Conservation (phyloP, 2,329 filamentous ascomycete genomes). For the Pseudogymnoascus sp. region DNA sequence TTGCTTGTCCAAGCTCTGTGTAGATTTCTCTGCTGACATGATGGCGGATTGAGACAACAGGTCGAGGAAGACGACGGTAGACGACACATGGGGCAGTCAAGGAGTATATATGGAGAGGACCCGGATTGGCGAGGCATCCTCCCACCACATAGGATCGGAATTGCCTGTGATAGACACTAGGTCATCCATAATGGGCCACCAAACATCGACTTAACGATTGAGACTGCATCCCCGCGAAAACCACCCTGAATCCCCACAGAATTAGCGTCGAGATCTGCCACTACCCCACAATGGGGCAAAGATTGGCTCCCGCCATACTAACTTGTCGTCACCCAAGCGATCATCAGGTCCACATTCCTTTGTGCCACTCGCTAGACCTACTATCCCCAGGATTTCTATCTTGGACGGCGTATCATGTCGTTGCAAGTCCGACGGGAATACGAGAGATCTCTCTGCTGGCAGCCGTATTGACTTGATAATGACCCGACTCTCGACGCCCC, state of each 20-base stretch:
- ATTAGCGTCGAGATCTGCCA: neutral
- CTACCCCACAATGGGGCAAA: conserved; percentile 3
- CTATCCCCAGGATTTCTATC: neutral
- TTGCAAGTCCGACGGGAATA: neutral
- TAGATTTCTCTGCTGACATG: conserved; percentile 3
- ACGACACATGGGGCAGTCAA: neutral
- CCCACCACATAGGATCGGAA: neutral
- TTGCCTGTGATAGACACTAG: neutral
- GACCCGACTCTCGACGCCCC: neutral
- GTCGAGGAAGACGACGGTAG: neutral
- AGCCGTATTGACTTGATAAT: neutral
- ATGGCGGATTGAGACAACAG: neutral
- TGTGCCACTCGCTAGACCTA: neutral
- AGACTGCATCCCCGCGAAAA: neutral
- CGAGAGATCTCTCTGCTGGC: neutral
- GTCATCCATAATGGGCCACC: neutral
- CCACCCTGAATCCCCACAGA: neutral
- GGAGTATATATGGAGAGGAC: neutral
- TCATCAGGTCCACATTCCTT: conserved; percentile 2
- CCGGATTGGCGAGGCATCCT: neutral
- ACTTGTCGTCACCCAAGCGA: neutral
- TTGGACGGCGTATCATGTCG: neutral
- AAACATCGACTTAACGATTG: neutral
- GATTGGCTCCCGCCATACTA: neutral
- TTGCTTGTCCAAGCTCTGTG: neutral